Conservation (phyloP, 2,329 filamentous ascomycete species). For the Xylaria hypoxylon region DNA sequence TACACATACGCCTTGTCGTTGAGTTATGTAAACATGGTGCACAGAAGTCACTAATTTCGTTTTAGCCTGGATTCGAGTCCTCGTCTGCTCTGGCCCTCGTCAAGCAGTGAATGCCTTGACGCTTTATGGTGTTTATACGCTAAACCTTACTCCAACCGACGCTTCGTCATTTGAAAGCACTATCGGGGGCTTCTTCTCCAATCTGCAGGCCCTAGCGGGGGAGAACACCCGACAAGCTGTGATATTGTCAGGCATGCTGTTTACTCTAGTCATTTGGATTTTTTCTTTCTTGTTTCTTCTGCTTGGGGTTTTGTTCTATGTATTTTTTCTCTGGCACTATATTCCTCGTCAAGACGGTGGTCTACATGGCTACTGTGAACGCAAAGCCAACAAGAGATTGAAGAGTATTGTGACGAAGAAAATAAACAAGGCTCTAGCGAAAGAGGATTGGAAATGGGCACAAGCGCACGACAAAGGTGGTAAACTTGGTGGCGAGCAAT, state of each 20-base stretch:
- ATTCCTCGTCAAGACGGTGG: conserved; percentile 85
- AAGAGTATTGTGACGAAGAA: conserved; percentile 86
- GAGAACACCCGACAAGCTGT: conserved; percentile 82
- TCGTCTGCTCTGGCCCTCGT: conserved; percentile 91
- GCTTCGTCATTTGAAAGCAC: conserved; percentile 67
- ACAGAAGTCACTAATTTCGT: conserved; percentile 39
- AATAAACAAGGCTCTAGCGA: conserved; percentile 87
- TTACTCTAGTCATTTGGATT: conserved; percentile 90
- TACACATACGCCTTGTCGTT: conserved; percentile 21
- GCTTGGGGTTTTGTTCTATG: conserved; percentile 80
- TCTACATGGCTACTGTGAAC: conserved; percentile 85
- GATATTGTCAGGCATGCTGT: conserved; percentile 90
- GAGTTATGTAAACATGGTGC: background rate
- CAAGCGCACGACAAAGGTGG: conserved; percentile 64
- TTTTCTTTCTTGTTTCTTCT: conserved; percentile 81
- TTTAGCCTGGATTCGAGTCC: conserved; percentile 84
- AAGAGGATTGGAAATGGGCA: conserved; percentile 73
- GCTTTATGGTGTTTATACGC: conserved; percentile 83
- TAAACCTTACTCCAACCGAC: conserved; percentile 73
- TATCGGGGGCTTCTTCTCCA: conserved; percentile 83
- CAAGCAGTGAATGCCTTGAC: conserved; percentile 92
- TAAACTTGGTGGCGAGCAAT: conserved; percentile 66
- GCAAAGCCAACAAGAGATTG: conserved; percentile 89
- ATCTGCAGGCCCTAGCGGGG: conserved; percentile 78
- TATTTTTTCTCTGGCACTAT: conserved; percentile 92